These are phyloP conservation scores for Carex parvula DNA, from an alignment of 176 grass and related monocot species.

Conservation along the genomic window DNA sequence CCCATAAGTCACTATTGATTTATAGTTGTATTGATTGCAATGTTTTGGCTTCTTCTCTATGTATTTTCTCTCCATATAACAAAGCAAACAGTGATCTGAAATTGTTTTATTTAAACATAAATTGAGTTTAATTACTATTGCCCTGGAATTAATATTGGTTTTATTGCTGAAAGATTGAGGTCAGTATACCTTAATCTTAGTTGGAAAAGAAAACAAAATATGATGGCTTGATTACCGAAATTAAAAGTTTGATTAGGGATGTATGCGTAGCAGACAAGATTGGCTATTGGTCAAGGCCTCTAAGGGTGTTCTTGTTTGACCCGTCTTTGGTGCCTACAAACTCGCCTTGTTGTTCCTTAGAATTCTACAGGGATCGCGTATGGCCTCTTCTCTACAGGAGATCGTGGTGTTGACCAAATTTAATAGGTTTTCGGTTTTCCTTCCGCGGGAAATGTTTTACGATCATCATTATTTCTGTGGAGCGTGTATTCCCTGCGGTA, in stretches of 20 bases:
- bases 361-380: conserved; percentile 1
- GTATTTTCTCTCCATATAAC: too few species aligned
- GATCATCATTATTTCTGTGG: not conserved
- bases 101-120: too few species aligned
- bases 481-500: too few species aligned
- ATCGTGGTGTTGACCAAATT: not conserved
- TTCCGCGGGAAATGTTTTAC: too few species aligned
- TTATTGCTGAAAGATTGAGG: too few species aligned
- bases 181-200: not conserved
- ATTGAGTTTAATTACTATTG: too few species aligned
- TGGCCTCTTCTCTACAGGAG: not conserved
- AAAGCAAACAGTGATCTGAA: too few species aligned
- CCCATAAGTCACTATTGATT: too few species aligned
- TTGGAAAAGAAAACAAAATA: not conserved
- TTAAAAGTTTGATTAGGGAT: not conserved
- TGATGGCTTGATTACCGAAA: not conserved
- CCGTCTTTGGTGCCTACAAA: conserved; percentile 23
- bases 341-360: conserved; percentile 15
- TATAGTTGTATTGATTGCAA: too few species aligned
- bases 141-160: too few species aligned
- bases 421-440: too few species aligned
- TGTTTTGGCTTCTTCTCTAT: too few species aligned
- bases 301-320: conserved; percentile 24
- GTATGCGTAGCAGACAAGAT: not conserved
- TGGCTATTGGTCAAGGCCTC: not conserved